Conservation (phyloP, 176 grass and related monocot genomes). For the Phoenix roebelenii region DNA sequence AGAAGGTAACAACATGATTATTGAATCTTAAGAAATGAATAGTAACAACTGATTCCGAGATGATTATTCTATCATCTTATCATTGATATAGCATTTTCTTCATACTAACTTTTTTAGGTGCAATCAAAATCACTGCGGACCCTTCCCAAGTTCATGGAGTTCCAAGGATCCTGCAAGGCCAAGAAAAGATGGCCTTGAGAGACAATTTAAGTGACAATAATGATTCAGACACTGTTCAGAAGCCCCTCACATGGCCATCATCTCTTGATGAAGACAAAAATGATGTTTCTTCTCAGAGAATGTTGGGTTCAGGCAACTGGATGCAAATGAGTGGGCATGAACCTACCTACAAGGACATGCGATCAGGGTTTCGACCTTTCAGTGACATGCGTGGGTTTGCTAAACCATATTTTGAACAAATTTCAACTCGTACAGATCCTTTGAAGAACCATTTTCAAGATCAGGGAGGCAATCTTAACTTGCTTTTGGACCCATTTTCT, state of each 20-base stretch:
- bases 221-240: slow-evolving; percentile 54
- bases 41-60: too few species aligned
- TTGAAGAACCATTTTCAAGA: slow-evolving; percentile 43
- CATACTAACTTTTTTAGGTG: slow-evolving; percentile 21
- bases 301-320: slow-evolving; percentile 35
- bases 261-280: slow-evolving; percentile 27
- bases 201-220: slow-evolving; percentile 40
- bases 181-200: slow-evolving; percentile 56
- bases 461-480: slow-evolving; percentile 30
- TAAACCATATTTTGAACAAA: slow-evolving; percentile 47
- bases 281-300: slow-evolving; percentile 33
- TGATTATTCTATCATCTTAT: too few species aligned
- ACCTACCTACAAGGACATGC: slow-evolving; percentile 36
- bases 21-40: background rate
- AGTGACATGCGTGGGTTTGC: slow-evolving; percentile 34
- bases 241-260: slow-evolving; percentile 56
- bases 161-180: slow-evolving; percentile 64
- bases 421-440: slow-evolving; percentile 16
- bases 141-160: slow-evolving; percentile 42
- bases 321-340: slow-evolving; percentile 47
- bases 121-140: slow-evolving; percentile 28
- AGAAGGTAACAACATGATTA: slow-evolving; percentile 45
- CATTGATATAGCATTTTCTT: too few species aligned
- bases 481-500: slow-evolving; percentile 31
- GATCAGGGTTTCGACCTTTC: slow-evolving; percentile 25